Evolutionary conservation across 768 basidiomycete species (phyloP).

Genomic region (Mycena pura): DNA sequence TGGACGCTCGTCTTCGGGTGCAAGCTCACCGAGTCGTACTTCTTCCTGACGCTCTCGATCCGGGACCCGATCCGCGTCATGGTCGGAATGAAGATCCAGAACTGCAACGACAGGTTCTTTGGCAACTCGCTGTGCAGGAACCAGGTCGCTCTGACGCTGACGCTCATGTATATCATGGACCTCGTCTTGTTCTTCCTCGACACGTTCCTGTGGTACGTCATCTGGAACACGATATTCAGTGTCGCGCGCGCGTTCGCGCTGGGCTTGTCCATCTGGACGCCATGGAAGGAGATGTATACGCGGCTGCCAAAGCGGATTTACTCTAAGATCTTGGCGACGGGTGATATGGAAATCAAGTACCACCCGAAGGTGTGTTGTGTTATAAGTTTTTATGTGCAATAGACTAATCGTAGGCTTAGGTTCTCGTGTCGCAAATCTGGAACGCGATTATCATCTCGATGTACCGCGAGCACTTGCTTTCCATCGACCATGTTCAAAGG

Average conservation of each 20-base stretch:
- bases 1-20: conserved; percentile 96
- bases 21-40: conserved; percentile 97
- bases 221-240: conserved; percentile 97
- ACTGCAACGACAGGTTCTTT: conserved; percentile 86
- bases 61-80: conserved; percentile 92
- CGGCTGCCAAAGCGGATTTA: conserved; percentile 96
- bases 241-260: conserved; percentile 88
- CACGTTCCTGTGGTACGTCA: conserved; percentile 99
- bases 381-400: neutral
- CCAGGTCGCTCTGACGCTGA: conserved; percentile 92
- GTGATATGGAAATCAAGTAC: conserved; percentile 98
- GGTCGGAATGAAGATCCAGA: conserved; percentile 96
- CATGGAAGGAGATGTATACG: conserved; percentile 98
- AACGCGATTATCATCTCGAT: conserved; percentile 99
- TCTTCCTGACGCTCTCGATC: conserved; percentile 96
- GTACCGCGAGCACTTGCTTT: conserved; percentile 98
- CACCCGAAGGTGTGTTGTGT: conserved; percentile 96
- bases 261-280: conserved; percentile 98
- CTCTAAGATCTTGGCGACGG: conserved; percentile 91
- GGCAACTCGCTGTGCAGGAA: conserved; percentile 86
- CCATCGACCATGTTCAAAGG: conserved; percentile 99
- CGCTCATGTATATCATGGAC: conserved; percentile 99
- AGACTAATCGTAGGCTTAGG: conserved; percentile 49
- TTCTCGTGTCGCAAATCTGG: conserved; percentile 99
- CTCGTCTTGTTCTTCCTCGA: conserved; percentile 97